Percentiles rank a stretch among this genome's conserved stretches.
These are phyloP conservation scores for Durotheca rogersii DNA, from an alignment of 495 filamentous ascomycete genomes.

Conservation along the genomic window DNA sequence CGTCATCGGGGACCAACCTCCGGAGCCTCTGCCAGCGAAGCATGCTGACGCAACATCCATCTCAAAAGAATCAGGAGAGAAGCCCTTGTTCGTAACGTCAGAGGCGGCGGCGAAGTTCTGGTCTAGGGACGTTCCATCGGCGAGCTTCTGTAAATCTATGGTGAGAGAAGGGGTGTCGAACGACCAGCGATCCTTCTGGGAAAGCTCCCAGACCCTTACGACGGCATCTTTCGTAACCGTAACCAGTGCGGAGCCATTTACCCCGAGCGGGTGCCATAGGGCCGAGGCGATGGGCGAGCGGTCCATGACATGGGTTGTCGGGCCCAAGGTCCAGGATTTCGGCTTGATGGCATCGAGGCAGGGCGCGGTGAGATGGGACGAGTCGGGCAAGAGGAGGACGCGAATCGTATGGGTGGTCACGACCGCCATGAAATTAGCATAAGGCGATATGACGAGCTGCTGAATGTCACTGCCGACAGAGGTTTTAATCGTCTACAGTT, in stretches of 20 bases:
- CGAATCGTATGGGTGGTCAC: slow-evolving; percentile 81
- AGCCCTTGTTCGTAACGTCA: slow-evolving; percentile 71
- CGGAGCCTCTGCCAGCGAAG: slow-evolving; percentile 74
- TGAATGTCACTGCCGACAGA: slow-evolving; percentile 72
- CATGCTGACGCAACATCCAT: slow-evolving; percentile 86
- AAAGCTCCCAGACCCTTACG: slow-evolving; percentile 85
- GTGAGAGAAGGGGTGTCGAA: slow-evolving; percentile 80
- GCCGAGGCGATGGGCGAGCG: slow-evolving; percentile 73
- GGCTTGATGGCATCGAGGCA: slow-evolving; percentile 67
- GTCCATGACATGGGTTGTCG: slow-evolving; percentile 83
- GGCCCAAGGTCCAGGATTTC: slow-evolving; percentile 81
- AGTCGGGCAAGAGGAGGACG: slow-evolving; percentile 74
- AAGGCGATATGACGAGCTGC: slow-evolving; percentile 79
- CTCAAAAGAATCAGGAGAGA: slow-evolving; percentile 79
- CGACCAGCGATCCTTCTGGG: slow-evolving; percentile 73
- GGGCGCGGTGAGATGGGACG: slow-evolving; percentile 64
- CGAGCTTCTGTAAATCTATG: slow-evolving; percentile 78
- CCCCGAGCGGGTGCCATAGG: slow-evolving; percentile 84
- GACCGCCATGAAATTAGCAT: slow-evolving; percentile 75
- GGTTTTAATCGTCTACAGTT: slow-evolving; percentile 63
- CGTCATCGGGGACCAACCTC: slow-evolving; percentile 88
- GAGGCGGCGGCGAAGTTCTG: slow-evolving; percentile 72
- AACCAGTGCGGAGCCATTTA: slow-evolving; percentile 69
- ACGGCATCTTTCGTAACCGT: slow-evolving; percentile 83
- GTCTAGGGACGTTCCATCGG: slow-evolving; percentile 71